These are phyloP conservation scores for Choanephora cucurbitarum DNA, from an alignment of 371 early-diverging fungal species.

Conservation along the genomic window DNA sequence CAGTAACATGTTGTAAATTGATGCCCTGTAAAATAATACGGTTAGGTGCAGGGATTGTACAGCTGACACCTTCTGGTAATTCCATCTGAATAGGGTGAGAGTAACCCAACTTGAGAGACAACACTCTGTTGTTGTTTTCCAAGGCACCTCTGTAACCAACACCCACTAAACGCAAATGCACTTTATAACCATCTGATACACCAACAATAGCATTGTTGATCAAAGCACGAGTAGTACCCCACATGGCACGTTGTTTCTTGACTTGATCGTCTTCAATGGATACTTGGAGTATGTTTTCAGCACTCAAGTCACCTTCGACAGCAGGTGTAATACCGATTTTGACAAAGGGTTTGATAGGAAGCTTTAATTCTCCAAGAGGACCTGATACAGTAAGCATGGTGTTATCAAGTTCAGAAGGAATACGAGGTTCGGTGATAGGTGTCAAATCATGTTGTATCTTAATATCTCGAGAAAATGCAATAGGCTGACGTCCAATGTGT, in stretches of 20 bases:
- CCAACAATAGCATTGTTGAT: slow-evolving; percentile 87
- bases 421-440: slow-evolving; percentile 57
- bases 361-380: slow-evolving; percentile 73
- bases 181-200: slow-evolving; percentile 88
- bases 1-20: slow-evolving; percentile 77
- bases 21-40: slow-evolving; percentile 81
- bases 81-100: slow-evolving; percentile 81
- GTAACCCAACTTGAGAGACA: slow-evolving; percentile 88
- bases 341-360: slow-evolving; percentile 85
- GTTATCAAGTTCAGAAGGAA: slow-evolving; percentile 64
- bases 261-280: slow-evolving; percentile 59
- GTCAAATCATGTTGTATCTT: slow-evolving; percentile 60
- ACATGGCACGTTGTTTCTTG: slow-evolving; percentile 86
- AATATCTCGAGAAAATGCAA: slow-evolving; percentile 70
- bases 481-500: slow-evolving; percentile 73
- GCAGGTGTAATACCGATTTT: slow-evolving; percentile 51
- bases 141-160: slow-evolving; percentile 93
- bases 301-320: slow-evolving; percentile 38
- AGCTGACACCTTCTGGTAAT: slow-evolving; percentile 82
- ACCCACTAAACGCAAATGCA: slow-evolving; percentile 86
- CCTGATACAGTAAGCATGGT: slow-evolving; percentile 77
- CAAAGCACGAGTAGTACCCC: slow-evolving; percentile 94
- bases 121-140: slow-evolving; percentile 59
- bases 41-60: slow-evolving; percentile 82
- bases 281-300: slow-evolving; percentile 59